Base-by-base conservation (phyloP, 2,329 filamentous ascomycete species). In the Annulohypoxylon truncatum region DNA sequence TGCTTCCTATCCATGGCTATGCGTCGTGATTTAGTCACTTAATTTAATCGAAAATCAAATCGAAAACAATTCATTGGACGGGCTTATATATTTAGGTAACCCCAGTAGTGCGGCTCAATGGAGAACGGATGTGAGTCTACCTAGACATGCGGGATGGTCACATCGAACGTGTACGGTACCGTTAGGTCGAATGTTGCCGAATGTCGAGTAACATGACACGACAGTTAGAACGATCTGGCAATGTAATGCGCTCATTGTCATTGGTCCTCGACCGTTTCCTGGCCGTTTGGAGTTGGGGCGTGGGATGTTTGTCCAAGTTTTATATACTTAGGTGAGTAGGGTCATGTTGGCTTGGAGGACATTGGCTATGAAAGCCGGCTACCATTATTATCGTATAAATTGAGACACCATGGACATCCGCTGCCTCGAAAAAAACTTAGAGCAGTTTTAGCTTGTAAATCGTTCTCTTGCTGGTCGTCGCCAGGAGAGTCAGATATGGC, bases 61-160 rank as follows among this genome's bases (percentile, higher is more conserved):
- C 54, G 12, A 13, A 18, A 13, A 13, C 12, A 38, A 48, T 35
- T 60, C 33, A 64, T 65, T 68, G 62, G 62, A 47, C 38, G 24
- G 8, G 15, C 9, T 13, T 31, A 4, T 24, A 10, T 13, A 33
- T 22, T 47, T n/a, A 20, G 42, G 57, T 48, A 46, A 48, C 57
- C 52, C 48, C 28, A 22, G 31, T 52, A 46, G 47, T 67, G 65
- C 61, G 61, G 65, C 65, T 68, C 58, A 59, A 65, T 51, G 57
- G 46, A 57, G 38, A 24, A 44, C 29, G 8, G 20, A 10, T 46
- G 9, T 42, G 22, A 33, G 61, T 28, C 46, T n/a, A 15, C 35
- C n/a, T 53, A 15, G 58, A 22, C n/a, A n/a, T 35, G 31, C 44
- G 44, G 29, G 29, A 47, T 48, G 22, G 44, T 54, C 29, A 28